phyloP scores from a whole-genome alignment of 192 early-diverging fungal genomes.

The Coemansia sp. region DNA sequence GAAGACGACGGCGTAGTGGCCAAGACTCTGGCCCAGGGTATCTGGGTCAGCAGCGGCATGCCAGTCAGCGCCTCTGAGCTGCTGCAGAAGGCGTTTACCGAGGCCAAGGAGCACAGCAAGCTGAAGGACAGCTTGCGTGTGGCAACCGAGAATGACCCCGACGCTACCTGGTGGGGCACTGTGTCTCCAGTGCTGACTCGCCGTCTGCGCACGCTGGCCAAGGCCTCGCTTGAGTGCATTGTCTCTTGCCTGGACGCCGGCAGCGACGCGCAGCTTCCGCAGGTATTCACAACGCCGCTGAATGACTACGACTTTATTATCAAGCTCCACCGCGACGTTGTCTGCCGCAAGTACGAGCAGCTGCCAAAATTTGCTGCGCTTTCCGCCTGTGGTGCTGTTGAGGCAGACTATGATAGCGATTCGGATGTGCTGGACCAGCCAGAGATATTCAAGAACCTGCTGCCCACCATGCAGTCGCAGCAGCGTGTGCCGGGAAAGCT shows the following conservation, averaged over 20 bases:
- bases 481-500: not conserved
- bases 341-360: constrained; percentile 64
- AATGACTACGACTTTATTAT: constrained; percentile 78
- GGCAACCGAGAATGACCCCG: constrained; percentile 38
- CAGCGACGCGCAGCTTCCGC: constrained; percentile 30
- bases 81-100: constrained; percentile 59
- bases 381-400: constrained; percentile 1
- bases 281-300: constrained; percentile 83
- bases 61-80: constrained; percentile 7
- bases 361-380: constrained; percentile 53
- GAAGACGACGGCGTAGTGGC: constrained; percentile 17
- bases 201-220: constrained; percentile 64
- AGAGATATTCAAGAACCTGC: constrained; percentile 77
- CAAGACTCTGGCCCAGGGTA: constrained; percentile 5
- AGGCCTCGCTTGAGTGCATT: constrained; percentile 62
- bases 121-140: constrained; percentile 25
- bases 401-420: not conserved
- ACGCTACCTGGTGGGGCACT: constrained; percentile 34
- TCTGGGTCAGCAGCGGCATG: constrained; percentile 32
- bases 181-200: constrained; percentile 42
- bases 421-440: constrained; percentile 22
- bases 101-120: constrained; percentile 45
- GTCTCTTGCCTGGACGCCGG: constrained; percentile 24
- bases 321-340: constrained; percentile 57
- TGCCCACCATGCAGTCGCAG: constrained; percentile 19